Evolutionary conservation across 2,329 filamentous ascomycete species (phyloP).

Genomic region (Alternaria infectoria): DNA sequence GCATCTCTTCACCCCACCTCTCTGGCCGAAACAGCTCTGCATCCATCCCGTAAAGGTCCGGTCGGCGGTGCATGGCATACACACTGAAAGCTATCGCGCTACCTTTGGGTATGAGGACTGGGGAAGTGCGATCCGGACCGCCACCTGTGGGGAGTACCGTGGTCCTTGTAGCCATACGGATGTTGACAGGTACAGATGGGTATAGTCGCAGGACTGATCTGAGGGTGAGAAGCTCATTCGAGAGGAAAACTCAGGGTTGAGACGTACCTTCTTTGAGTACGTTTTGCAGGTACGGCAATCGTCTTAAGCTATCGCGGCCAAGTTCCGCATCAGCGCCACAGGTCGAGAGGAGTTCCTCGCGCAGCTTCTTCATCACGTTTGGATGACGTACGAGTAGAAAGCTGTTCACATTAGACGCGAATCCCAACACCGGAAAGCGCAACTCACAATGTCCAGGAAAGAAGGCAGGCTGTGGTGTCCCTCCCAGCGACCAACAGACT

Average conservation of each 20-base stretch:
- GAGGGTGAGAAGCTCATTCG: rapidly evolving
- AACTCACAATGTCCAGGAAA: conserved; percentile 60
- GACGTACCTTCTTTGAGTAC: not conserved
- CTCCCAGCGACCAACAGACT: conserved; percentile 81
- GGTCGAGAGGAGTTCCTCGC: not conserved
- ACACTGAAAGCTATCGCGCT: conserved; percentile 28
- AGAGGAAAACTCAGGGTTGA: not conserved
- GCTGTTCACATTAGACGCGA: not conserved
- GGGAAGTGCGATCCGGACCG: conserved; percentile 34
- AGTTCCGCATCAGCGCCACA: not conserved
- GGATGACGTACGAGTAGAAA: not conserved
- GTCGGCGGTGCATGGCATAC: conserved; percentile 41
- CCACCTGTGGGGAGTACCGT: conserved; percentile 40
- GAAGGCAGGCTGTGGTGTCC: conserved; percentile 82
- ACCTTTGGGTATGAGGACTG: conserved; percentile 41
- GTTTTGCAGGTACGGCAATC: not conserved
- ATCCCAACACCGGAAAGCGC: no score
- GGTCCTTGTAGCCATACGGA: conserved; percentile 28
- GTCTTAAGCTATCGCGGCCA: not conserved
- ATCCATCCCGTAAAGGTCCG: conserved; percentile 45
- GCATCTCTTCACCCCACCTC: conserved; percentile 31
- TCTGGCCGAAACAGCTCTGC: conserved; percentile 44
- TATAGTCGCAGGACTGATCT: conserved; percentile 47
- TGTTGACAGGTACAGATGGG: conserved; percentile 38
- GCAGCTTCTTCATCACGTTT: not conserved